A percentile compares a stretch with the other conserved stretches of the same genome.
Evolutionary conservation across 2,329 filamentous ascomycete genomes (phyloP).

Genomic region (Phialophora verrucosa): DNA sequence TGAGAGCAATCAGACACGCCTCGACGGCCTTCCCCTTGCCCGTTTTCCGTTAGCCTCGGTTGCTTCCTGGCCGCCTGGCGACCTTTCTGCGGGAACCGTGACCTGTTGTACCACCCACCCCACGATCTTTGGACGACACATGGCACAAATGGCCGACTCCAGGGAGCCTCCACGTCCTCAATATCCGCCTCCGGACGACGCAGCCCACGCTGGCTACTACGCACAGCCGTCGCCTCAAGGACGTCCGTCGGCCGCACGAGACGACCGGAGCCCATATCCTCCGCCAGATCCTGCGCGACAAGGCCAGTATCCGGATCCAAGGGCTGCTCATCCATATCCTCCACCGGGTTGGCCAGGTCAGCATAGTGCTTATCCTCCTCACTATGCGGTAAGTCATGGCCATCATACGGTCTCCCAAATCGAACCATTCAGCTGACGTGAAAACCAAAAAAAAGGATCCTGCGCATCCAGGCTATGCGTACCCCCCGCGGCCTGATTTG

Average conservation of each 20-base stretch:
- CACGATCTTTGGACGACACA: slow-evolving; percentile 29
- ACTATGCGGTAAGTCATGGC: slow-evolving; percentile 47
- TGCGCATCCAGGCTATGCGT: slow-evolving; percentile 42
- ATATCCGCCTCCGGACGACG: slow-evolving; percentile 37
- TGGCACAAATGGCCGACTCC: slow-evolving; percentile 39
- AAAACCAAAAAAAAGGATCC: slow-evolving; percentile 27
- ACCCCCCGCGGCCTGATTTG: slow-evolving; percentile 47
- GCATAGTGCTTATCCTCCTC: slow-evolving; percentile 40
- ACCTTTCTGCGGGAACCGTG: slow-evolving; percentile 27
- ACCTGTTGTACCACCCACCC: slow-evolving; percentile 27
- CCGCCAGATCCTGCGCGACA: slow-evolving; percentile 50
- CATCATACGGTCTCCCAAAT: neutral
- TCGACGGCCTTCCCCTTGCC: slow-evolving; percentile 36
- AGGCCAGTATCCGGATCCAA: slow-evolving; percentile 53
- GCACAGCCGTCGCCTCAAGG: slow-evolving; percentile 34
- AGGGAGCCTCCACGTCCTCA: slow-evolving; percentile 35
- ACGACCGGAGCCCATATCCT: slow-evolving; percentile 37
- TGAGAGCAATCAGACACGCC: slow-evolving; percentile 32
- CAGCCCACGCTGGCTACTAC: slow-evolving; percentile 35
- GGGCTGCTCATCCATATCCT: slow-evolving; percentile 44
- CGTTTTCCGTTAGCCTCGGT: slow-evolving; percentile 37
- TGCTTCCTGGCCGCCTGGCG: slow-evolving; percentile 35
- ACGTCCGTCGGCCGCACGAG: slow-evolving; percentile 29
- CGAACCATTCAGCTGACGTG: slow-evolving; percentile 23
- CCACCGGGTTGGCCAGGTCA: slow-evolving; percentile 43